Conservation (phyloP, 2,329 filamentous ascomycete genomes). For the Sporothrix mexicana region DNA sequence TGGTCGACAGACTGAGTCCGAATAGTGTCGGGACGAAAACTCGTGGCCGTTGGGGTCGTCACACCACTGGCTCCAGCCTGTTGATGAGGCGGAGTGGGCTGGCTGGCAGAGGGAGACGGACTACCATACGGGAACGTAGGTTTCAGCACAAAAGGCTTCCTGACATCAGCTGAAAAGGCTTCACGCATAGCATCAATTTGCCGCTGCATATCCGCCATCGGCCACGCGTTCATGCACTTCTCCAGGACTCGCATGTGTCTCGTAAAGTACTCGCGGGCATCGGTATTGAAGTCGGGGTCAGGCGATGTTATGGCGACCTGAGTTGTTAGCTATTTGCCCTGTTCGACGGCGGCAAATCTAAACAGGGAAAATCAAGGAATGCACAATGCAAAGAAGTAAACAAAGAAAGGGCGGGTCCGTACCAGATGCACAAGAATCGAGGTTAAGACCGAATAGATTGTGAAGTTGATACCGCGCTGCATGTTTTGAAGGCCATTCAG, state of each 20-base stretch:
- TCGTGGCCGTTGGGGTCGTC: conserved; percentile 50
- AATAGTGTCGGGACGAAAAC: conserved; percentile 56
- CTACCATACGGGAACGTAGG: conserved; percentile 86
- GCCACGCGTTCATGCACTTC: conserved; percentile 80
- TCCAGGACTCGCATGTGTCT: conserved; percentile 94
- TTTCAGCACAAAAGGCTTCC: conserved; percentile 87
- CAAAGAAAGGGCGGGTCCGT: conserved; percentile 50
- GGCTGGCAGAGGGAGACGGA: conserved; percentile 59
- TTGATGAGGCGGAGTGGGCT: conserved; percentile 35
- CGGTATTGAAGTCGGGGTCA: conserved; percentile 82
- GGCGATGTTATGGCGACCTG: conserved; percentile 89
- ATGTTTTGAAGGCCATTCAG: conserved; percentile 84
- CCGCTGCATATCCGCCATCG: conserved; percentile 86
- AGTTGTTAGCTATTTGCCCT: conserved; percentile 46
- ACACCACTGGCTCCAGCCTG: not conserved
- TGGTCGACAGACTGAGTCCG: conserved; percentile 59
- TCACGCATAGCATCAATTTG: conserved; percentile 89
- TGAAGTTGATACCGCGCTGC: conserved; percentile 93
- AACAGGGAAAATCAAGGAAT: not conserved
- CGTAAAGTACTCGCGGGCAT: conserved; percentile 87
- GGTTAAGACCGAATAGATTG: conserved; percentile 88
- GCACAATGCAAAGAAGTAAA: not conserved
- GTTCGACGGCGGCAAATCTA: conserved; percentile 18
- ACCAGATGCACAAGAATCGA: conserved; percentile 94
- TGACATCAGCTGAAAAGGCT: conserved; percentile 86